Base-by-base conservation (phyloP, 768 basidiomycete genomes). In the Leccinum uliginosum region DNA sequence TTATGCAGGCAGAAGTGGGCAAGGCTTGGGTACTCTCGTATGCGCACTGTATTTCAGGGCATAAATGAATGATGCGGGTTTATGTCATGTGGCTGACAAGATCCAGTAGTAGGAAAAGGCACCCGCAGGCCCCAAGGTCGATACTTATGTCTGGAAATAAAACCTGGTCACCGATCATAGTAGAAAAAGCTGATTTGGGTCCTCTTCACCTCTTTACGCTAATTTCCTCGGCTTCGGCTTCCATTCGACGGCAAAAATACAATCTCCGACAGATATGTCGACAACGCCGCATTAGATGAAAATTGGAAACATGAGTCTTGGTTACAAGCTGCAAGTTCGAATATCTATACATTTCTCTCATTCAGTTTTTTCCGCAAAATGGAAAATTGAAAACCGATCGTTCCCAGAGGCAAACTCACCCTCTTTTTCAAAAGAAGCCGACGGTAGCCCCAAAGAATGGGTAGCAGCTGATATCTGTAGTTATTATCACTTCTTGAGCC, bases 61-160 rank as follows among this genome's bases (percentile, higher is more conserved):
- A 35, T n/a, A 27, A n/a, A 35, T 53, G 26, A 55, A 35, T 17
- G 34, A 35, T 47, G 24, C 19, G 24, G 49, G 21, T n/a, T 62
- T 57, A 61, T 53, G 64, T 62, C 56, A 63, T 23, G 46, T 44
- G 40, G 49, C 50, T 30, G 51, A 30, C 11, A 30, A 56, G 32
- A 32, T 32, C 32, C 12, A 50, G 51, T 55, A 56, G 54, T 55
- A 56, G 54, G 51, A 56, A 60, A 62, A 53, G 19, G 34, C 29
- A 6, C 26, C 30, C 46, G 34, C n/a, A 48, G 21, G n/a, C 29
- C 44, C 34, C 29, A 43, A 32, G 26, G 32, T 32, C 29, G 29
- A 30, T 30, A 30, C 29, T 30, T 30, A 55, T 48, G 51, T 57
- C 32, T 43, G n/a, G 30, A 53, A 45, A 24, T 32, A 51, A 50